phyloP scores from a whole-genome alignment of 768 basidiomycete genomes.

The Mycena epipterygia region DNA sequence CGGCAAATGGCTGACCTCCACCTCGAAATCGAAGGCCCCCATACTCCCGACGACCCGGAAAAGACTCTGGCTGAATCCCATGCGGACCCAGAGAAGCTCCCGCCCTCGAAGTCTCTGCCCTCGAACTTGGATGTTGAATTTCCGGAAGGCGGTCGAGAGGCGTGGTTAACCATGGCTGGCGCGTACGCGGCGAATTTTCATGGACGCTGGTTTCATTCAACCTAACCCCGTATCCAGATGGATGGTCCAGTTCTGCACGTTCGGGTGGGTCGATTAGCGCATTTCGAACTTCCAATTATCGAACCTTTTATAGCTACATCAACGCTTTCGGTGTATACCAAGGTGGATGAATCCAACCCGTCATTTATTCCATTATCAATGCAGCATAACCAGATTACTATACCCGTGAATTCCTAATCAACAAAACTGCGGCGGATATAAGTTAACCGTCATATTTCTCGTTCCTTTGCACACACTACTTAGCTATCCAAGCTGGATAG shows the following conservation, averaged over 20 bases:
- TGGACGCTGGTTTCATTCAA: not conserved
- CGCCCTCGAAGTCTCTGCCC: no score
- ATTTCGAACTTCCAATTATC: conserved; percentile 38
- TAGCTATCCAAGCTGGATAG: conserved; percentile 58
- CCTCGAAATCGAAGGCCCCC: no score
- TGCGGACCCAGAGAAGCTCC: not conserved
- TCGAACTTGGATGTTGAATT: not conserved
- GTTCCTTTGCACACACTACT: conserved; percentile 11
- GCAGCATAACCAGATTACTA: conserved; percentile 57
- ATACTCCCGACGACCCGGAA: no score
- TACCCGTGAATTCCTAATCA: conserved; percentile 53
- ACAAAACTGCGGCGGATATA: conserved; percentile 59
- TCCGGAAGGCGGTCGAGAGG: conserved; percentile 11
- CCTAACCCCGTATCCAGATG: conserved; percentile 44
- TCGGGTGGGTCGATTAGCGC: conserved; percentile 49
- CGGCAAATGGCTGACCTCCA: no score
- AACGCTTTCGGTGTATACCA: conserved; percentile 63
- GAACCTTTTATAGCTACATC: conserved; percentile 49
- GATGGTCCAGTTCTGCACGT: conserved; percentile 61
- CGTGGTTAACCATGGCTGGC: conserved; percentile 52
- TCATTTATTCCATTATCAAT: conserved; percentile 38
- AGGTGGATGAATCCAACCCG: conserved; percentile 32
- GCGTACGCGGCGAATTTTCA: conserved; percentile 58
- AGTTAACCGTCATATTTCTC: conserved; percentile 44
- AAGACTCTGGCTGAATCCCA: no score